Evolutionary conservation across 371 early-diverging fungal species (phyloP).

Genomic region (Mucor indicus): DNA sequence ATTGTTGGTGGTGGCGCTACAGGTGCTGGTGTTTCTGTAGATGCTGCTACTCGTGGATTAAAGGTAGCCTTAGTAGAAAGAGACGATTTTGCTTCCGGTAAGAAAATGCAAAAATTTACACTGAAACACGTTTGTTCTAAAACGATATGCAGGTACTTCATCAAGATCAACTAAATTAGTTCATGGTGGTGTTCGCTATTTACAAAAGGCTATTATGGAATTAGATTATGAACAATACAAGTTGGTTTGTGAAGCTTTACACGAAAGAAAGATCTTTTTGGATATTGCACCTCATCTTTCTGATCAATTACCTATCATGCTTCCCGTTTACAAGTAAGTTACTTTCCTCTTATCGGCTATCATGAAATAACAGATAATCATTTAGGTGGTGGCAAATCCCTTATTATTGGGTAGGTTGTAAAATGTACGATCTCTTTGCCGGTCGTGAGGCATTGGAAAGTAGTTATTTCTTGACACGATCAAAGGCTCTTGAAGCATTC

Average conservation of each 20-base stretch:
- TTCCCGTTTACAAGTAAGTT: constrained; percentile 87
- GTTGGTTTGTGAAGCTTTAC: constrained; percentile 95
- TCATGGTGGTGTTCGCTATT: constrained; percentile 99
- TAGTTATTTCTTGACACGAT: constrained; percentile 84
- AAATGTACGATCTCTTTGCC: constrained; percentile 95
- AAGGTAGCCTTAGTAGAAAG: constrained; percentile 96
- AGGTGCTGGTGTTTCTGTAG: constrained; percentile 97
- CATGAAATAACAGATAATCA: no score
- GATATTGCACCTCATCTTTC: constrained; percentile 96
- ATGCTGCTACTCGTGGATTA: constrained; percentile 96
- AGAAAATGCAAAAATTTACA: neutral
- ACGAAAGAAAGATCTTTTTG: constrained; percentile 94
- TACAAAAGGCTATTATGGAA: constrained; percentile 97
- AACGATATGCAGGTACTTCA: constrained; percentile 72
- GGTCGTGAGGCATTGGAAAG: constrained; percentile 84
- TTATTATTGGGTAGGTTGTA: constrained; percentile 97
- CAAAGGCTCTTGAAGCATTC: constrained; percentile 90
- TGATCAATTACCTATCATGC: constrained; percentile 92
- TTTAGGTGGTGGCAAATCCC: constrained; percentile 95
- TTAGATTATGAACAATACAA: constrained; percentile 96
- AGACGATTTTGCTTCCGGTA: constrained; percentile 95
- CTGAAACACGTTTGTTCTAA: neutral
- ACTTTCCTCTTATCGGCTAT: no score
- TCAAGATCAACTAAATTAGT: constrained; percentile 98
- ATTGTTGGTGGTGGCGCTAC: constrained; percentile 99